Conservation (phyloP, 257 asterid species). For the Solanum sparsipilum region DNA sequence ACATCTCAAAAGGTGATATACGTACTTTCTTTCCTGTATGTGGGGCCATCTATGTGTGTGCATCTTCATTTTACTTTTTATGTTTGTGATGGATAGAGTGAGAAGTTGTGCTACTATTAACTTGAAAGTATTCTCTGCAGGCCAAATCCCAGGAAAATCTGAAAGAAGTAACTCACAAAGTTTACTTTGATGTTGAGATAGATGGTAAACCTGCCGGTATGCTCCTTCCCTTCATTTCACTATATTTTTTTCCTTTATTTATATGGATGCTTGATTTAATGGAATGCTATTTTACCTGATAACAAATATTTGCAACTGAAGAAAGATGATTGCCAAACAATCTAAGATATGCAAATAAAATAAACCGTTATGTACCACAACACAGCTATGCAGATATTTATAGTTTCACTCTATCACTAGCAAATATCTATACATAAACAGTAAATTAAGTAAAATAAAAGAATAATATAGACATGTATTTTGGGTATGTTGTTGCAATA, state of each 20-base stretch:
- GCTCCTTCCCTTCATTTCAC: background rate
- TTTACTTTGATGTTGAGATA: slow-evolving; percentile 75
- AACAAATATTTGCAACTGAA: background rate
- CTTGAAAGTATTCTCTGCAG: slow-evolving; percentile 24
- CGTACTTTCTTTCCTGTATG: background rate
- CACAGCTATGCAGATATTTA: background rate
- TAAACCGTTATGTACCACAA: background rate
- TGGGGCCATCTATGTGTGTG: background rate
- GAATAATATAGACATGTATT: background rate
- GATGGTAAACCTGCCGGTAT: slow-evolving; percentile 81
- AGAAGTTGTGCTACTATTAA: background rate
- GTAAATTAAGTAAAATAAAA: background rate
- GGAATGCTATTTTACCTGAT: background rate
- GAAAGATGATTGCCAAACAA: background rate
- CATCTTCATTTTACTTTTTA: background rate
- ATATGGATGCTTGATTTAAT: background rate
- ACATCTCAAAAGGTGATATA: background rate
- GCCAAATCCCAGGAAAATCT: slow-evolving; percentile 63
- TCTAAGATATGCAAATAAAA: background rate
- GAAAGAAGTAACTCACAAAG: slow-evolving; percentile 71
- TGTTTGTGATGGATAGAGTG: background rate
- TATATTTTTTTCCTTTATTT: background rate
- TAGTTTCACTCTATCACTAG: background rate
- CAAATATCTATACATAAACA: background rate
- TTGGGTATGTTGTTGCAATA: background rate